Base-by-base conservation (phyloP, 176 grass and related monocot species). In the Oryza coarctata region DNA sequence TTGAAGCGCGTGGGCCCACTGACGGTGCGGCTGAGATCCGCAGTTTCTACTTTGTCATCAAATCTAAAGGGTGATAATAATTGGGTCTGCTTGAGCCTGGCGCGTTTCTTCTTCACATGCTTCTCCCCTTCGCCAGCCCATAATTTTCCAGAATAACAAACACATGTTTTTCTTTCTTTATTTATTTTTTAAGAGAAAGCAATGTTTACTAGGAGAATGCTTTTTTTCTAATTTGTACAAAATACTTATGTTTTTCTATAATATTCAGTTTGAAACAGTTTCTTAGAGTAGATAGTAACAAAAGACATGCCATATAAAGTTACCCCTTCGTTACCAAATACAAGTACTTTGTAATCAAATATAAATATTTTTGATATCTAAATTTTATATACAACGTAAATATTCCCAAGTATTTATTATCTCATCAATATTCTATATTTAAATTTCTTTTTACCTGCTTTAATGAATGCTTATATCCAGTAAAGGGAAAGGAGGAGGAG, bases 1-100 rank as follows among this genome's bases (percentile, higher is more conserved):
- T 23, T 58, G 74, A 66, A 78, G 22, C 68, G 44, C 45, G 28
- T 61, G 67, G 68, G 29, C 35, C 80, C 66, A 57, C 39, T 2
- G n/a, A 9, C 33, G 58, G 13, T 15, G 67, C 43, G 26, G 18
- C 67, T 41, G 1, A 41, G 33, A 79, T 79, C 81, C 75, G 69
- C 83, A 83, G 60, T 43, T 78, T 29, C 80, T 35, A 2, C 33
- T 88, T 73, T 78, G 50, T 57, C 66, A 32, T 72, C 80, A 71
- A 57, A 78, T 66, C 73, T 40, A 25, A 52, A 52, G 68, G 84
- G 27, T 2, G 60, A 40, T 20, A 74, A 39, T 39, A 78, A 80
- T 73, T 40, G 68, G 26, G 11, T 6, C 41, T 9, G 4, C 71
- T 14, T 69, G 28, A 38, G 44, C n/a, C n/a, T n/a, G n/a, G n/a